Evolutionary conservation across 352 stramenopile species (phyloP), one percentile per base, ranked within the genome.

Genomic region (Phytophthora nicotianae): DNA sequence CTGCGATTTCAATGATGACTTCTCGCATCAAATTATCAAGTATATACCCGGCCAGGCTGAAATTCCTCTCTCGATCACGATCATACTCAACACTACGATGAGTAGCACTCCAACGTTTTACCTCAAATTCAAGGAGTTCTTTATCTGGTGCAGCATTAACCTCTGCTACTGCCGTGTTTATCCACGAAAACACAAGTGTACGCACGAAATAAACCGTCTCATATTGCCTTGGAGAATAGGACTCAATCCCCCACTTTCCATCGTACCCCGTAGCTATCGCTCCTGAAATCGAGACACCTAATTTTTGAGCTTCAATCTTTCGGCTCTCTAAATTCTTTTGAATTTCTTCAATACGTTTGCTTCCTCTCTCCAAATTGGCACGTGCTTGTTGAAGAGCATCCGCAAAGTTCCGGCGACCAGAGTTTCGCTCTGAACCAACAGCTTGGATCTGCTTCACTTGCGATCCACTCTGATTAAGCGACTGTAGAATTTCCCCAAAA

Each of bases 151-250:
- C 45, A 11, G 33, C 20, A 3, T 29, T 40, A 3, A 64, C 53
- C 19, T 63, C 60, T 10, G 43, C 59, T 6, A 78, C 21, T 13
- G 75, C 73, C 4, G 17, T 14, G 5, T 79, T 73, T 40, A 77
- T 60, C 62, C 76, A 87, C 0, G 48, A 50, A 35, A 87, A 81
- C 8, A 89, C 53, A 9, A 89, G 45, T 4, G 51, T 47, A 10
- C 74, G 75, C 0, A 83, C n/a, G 10, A 71, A 85, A 27, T 79
- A 83, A 24, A 82, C 68, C 9, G 58, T 24, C 5, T 50, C 55
- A 24, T 61, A 73, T 58, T 83, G 72, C 3, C 49, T 43, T 1
- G 62, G 57, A 9, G 61, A 50, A 37, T 85, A 89, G n/a, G 73
- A 73, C 29, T 86, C 75, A 13, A 83, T 60, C 2, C 75, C 50